A percentile compares a stretch with the other conserved stretches of the same genome.
These are phyloP conservation scores for Kodamaea fukazawae DNA, from an alignment of 805 yeast genomes.

Conservation along the genomic window DNA sequence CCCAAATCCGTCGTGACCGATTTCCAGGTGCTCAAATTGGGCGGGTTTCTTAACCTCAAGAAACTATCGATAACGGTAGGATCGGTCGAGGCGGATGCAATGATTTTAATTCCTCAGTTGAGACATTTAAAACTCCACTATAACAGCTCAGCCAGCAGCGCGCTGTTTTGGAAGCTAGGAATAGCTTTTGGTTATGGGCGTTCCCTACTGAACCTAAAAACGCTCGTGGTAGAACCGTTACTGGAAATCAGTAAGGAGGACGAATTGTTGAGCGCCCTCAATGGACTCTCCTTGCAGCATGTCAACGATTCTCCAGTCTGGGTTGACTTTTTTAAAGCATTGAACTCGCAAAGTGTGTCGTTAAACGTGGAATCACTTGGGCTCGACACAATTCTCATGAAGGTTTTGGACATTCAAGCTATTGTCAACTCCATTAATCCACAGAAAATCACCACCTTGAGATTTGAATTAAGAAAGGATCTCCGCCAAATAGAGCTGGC, in stretches of 20 bases:
- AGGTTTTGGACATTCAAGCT: too few relatives aligned
- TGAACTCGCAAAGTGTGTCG: background rate
- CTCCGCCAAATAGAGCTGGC: too few relatives aligned
- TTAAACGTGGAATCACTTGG: background rate
- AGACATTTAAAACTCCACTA: background rate
- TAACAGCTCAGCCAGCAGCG: background rate
- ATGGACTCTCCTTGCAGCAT: slow-evolving; percentile 1
- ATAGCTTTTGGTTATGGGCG: slow-evolving; percentile 5
- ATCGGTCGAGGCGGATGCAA: background rate
- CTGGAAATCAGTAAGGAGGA: background rate
- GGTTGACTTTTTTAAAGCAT: slow-evolving; percentile 3
- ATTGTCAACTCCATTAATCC: too few relatives aligned
- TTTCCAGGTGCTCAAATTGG: background rate
- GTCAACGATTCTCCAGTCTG: slow-evolving; percentile 3
- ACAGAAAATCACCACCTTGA: too few relatives aligned
- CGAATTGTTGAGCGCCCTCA: slow-evolving; percentile 2
- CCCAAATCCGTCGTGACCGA: background rate
- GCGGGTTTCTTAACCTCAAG: slow-evolving; percentile 2
- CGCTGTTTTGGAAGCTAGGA: slow-evolving; percentile 1
- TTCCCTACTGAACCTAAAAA: slow-evolving; percentile 1
- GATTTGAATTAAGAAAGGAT: too few relatives aligned
- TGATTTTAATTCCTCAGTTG: background rate
- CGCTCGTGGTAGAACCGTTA: background rate
- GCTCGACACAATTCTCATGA: background rate
- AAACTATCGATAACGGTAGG: slow-evolving; percentile 3